Base-by-base conservation (phyloP, 176 grass and related monocot genomes). In the Raddia guianensis region DNA sequence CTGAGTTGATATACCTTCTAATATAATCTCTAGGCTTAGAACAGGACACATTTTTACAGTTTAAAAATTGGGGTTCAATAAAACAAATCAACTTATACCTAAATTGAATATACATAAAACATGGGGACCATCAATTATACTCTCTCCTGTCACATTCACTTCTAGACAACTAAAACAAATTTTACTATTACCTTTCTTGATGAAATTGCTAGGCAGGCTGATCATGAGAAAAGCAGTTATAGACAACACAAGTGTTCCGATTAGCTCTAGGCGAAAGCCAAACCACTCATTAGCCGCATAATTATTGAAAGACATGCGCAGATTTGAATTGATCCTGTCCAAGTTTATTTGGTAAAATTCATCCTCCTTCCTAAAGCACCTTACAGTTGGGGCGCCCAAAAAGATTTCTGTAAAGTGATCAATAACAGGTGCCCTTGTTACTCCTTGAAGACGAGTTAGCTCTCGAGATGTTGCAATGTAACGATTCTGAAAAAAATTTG, bases 361-460 rank as follows among this genome's bases (percentile, higher is more conserved):
- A 37, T 78, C 90, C 76, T 87, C 86, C 87, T 98, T 98, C 70
- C 83, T 63, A 37, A 98, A 94, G 72, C 92, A 94, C 74, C 95
- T 86, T 63, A 98, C 84, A 74, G 86, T 94, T 47, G 90, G 91
- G 37, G 91, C 78, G 8, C 95, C 95, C 63, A 80, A 87, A 85
- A 98, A 89, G 49, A 86, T 92, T 85, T 98, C 95, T 12, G 92
- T 92, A 50, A 98, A 91, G 82, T 98, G 92, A 87, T 98, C 92
- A 77, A 94, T 98, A 84, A 98, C 90, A 0, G 95, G 92, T 35
- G 92, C 90, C 70, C 82, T 85, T 81, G 95, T 94, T 62, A 94
- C 86, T 12, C 92, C 91, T 55, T 92, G 90, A 69, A 98, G 95
- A 67, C 92, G 89, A 75, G 90, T 94, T 54, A 98, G 67, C 70